Percentiles rank a stretch among this genome's conserved stretches.
Evolutionary conservation across 176 grass and related monocot species (phyloP).

Genomic region (Leersia perrieri): DNA sequence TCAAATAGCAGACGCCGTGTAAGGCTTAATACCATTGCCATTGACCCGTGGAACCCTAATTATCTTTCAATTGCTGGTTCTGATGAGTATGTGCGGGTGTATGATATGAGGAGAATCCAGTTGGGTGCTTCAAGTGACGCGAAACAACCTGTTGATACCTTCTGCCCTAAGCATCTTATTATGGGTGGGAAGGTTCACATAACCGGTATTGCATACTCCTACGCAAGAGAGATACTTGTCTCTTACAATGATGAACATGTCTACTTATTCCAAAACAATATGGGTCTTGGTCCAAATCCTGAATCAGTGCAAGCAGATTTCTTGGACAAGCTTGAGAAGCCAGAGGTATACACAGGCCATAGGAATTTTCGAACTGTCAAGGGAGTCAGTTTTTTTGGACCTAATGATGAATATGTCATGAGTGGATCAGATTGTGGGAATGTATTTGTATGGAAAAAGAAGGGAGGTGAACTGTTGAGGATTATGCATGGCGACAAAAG

Average conservation of each 20-base stretch:
- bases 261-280: slow-evolving; percentile 70
- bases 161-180: slow-evolving; percentile 73
- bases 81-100: slow-evolving; percentile 72
- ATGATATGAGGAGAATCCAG: slow-evolving; percentile 65
- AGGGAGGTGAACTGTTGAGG: slow-evolving; percentile 63
- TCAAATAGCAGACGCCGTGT: slow-evolving; percentile 43
- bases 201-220: slow-evolving; percentile 74
- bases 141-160: slow-evolving; percentile 54
- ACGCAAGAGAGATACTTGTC: slow-evolving; percentile 64
- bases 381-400: slow-evolving; percentile 83
- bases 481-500: slow-evolving; percentile 70
- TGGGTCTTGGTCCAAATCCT: slow-evolving; percentile 59
- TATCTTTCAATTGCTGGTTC: slow-evolving; percentile 71
- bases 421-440: slow-evolving; percentile 89
- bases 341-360: slow-evolving; percentile 69
- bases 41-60: slow-evolving; percentile 59
- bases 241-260: slow-evolving; percentile 84
- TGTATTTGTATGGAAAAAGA: slow-evolving; percentile 84
- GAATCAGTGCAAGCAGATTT: slow-evolving; percentile 24
- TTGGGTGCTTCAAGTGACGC: slow-evolving; percentile 35
- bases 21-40: slow-evolving; percentile 69
- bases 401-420: slow-evolving; percentile 73
- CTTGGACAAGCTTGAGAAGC: slow-evolving; percentile 35
- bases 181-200: slow-evolving; percentile 47
- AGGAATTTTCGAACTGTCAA: slow-evolving; percentile 80